Percentiles rank a stretch among this genome's conserved stretches.
Conservation (phyloP, 768 basidiomycete species). For the Trichaptum fuscoviolaceum region DNA sequence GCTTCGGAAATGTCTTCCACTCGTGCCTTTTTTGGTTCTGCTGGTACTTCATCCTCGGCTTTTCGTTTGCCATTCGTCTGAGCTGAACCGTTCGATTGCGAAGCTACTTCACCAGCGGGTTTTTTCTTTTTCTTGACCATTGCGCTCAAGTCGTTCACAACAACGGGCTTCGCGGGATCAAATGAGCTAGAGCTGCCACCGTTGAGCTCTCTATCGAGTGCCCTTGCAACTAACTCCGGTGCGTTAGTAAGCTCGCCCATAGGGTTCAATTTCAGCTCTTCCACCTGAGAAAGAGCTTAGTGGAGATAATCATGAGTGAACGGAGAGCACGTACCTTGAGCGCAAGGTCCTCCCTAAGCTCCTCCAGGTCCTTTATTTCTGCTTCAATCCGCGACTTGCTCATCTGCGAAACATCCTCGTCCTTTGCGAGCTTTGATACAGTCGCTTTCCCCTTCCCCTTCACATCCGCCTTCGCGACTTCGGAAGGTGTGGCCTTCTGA, state of each 20-base stretch:
- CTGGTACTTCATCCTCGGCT: constrained; percentile 54
- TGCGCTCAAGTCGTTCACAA: constrained; percentile 77
- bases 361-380: constrained; percentile 76
- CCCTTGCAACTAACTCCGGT: constrained; percentile 65
- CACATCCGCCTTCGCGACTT: constrained; percentile 46
- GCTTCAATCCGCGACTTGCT: constrained; percentile 64
- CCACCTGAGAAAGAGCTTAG: constrained; percentile 50
- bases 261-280: constrained; percentile 85
- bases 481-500: constrained; percentile 20
- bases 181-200: constrained; percentile 29
- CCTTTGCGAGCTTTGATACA: constrained; percentile 32
- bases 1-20: constrained; percentile 38
- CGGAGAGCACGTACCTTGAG: constrained; percentile 55
- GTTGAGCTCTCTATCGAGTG: constrained; percentile 68
- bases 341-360: constrained; percentile 74
- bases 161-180: constrained; percentile 25
- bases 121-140: constrained; percentile 91
- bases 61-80: constrained; percentile 50
- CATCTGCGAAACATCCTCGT: constrained; percentile 61
- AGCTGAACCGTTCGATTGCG: constrained; percentile 26
- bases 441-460: constrained; percentile 63
- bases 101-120: constrained; percentile 20
- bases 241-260: constrained; percentile 48
- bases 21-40: constrained; percentile 59
- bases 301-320: not conserved